Percentiles rank a stretch among this genome's conserved stretches.
These are phyloP conservation scores for Neophaeococcomyces aloes DNA, from an alignment of 2,329 filamentous ascomycete species.

Conservation along the genomic window DNA sequence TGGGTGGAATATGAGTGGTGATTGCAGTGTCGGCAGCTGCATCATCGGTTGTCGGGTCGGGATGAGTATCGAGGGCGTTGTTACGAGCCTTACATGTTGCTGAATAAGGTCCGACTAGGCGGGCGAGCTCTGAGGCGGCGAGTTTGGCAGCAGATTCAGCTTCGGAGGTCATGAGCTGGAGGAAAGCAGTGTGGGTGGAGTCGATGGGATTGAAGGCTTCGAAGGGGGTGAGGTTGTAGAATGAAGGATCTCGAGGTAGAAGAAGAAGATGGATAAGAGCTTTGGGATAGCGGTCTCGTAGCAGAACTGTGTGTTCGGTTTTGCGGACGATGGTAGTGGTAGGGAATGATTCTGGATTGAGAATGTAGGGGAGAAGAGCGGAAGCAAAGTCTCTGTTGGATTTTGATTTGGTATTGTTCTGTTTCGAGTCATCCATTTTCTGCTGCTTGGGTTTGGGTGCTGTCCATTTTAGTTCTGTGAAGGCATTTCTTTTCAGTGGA, in stretches of 20 bases:
- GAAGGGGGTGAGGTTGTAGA: slow-evolving; percentile 60
- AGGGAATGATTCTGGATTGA: slow-evolving; percentile 51
- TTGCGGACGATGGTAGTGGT: slow-evolving; percentile 51
- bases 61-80: slow-evolving; percentile 51
- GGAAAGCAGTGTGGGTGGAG: slow-evolving; percentile 40
- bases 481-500: slow-evolving; percentile 17
- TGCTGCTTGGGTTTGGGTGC: slow-evolving; percentile 31
- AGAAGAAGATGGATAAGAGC: slow-evolving; percentile 74
- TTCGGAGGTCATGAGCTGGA: slow-evolving; percentile 52
- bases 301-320: slow-evolving; percentile 59
- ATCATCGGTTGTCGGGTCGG: slow-evolving; percentile 23
- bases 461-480: slow-evolving; percentile 43
- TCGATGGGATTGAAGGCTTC: slow-evolving; percentile 56
- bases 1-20: slow-evolving; percentile 37
- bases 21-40: slow-evolving; percentile 39
- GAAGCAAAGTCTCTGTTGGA: neutral
- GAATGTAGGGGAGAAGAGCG: slow-evolving; percentile 57
- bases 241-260: slow-evolving; percentile 59
- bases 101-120: slow-evolving; percentile 25
- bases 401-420: neutral
- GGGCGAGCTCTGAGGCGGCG: slow-evolving; percentile 39
- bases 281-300: slow-evolving; percentile 81
- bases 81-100: slow-evolving; percentile 56
- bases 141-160: slow-evolving; percentile 50
- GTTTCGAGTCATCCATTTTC: slow-evolving; percentile 16